Base-by-base conservation (phyloP, 192 early-diverging fungal species). In the Coemansia sp. region DNA sequence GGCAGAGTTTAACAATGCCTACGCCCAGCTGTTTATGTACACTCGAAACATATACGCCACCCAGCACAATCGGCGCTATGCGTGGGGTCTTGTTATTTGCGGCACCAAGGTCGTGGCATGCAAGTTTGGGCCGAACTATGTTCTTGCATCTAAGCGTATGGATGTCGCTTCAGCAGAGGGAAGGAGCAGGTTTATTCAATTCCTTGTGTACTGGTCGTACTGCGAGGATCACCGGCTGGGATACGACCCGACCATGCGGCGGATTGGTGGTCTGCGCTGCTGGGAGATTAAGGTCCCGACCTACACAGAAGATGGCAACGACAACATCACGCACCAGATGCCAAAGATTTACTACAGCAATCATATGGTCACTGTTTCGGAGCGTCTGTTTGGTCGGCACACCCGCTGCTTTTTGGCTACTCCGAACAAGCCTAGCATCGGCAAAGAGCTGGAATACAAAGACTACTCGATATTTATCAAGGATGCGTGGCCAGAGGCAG, bases 261-360 rank as follows among this genome's bases (percentile, higher is more conserved):
- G 53, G 53, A 15, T 55, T 1, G 7, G 7, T 2, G 53, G 6
- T 15, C 53, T n/a, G 11, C 2, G 17, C 5, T 55, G 53, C 53
- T 55, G 53, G 53, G 18, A 55, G 7, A 55, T 55, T 20, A 20
- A 6, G 28, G 18, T 55, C 1, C 53, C 53, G 2, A 7, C 53
- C 8, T 73, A n/a, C n/a, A n/a, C n/a, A n/a, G n/a, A n/a, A n/a
- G n/a, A n/a, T n/a, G n/a, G 78, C 15, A 73, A 73, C 22, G 73
- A 73, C 58, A 70, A 62, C 45, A 33, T 17, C 1, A 52, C 53
- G 8, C 5, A 39, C 38, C 38, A 39, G 38, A 39, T 39, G 38
- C 38, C 38, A 39, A 39, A 39, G 4, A 8, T 39, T 8, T 39
- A 6, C 8, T 39, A 39, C 38, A 39, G 38, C 38, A 39, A 39